Evolutionary conservation across 495 filamentous ascomycete genomes (phyloP), one percentile per base, ranked within the genome.

Genomic region (Talaromyces thailandensis): DNA sequence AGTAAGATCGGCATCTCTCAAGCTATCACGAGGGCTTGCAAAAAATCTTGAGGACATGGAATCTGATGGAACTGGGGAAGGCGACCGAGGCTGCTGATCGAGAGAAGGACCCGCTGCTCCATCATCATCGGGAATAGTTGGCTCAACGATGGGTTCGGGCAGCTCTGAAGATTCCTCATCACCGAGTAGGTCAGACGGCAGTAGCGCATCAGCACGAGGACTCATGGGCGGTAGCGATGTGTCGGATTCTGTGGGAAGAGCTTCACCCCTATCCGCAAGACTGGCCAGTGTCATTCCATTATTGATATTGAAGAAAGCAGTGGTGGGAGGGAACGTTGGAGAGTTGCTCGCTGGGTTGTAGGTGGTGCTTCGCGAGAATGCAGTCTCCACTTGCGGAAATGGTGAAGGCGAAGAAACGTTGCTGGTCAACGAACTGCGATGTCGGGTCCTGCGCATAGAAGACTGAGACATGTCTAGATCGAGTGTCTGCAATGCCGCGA

Each of bases 111-210:
- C 62, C 62, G 66, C 66, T 58, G 48, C 60, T 55, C 18, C 63
- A 71, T 32, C 58, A 64, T 40, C 56, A 25, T 62, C 56, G 56
- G 69, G 50, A 12, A 48, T 66, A 25, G 62, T 67, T 67, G 67
- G 73, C 68, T 60, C 71, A 64, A 64, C 75, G 66, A 69, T 69
- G 67, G 66, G 79, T 62, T 63, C 68, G 60, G 63, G 84, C 75
- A 74, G 81, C 78, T 71, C 76, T 1, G 85, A 81, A 6, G 79
- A 79, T 62, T 92, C 91, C 52, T 93, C 91, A 63, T 92, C 84
- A 2, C 88, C 74, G 65, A 96, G 85, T 60, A 96, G 84, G 64
- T 90, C 88, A 1, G 90, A 91, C 24, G 91, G 91, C 25, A 96
- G 75, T 26, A 94, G 77, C 24, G 87, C 80, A 56, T 89, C 84